Evolutionary conservation across 305 asterid species (phyloP), one percentile per base, ranked within the genome.

Genomic region (Salvia sclarea): DNA sequence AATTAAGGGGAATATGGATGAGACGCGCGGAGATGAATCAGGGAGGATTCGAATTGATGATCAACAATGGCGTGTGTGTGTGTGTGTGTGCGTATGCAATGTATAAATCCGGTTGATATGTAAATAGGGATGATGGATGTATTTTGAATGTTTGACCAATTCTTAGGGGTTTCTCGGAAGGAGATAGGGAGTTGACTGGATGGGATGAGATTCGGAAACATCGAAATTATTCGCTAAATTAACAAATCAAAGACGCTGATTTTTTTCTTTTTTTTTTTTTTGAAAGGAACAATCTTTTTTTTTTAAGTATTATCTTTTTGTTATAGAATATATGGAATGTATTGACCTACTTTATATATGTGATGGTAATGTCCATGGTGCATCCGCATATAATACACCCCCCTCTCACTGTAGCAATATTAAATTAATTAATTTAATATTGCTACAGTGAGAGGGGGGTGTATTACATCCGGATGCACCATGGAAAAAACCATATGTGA

Each of bases 161-260:
- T 74, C 72, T 53, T 80, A 75, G 83, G 95, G 89, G 73, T 83
- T 82, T 75, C 82, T 43, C 35, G 79, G 85, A 80, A 83, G 75
- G 82, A 66, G 78, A 66, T 54, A 66, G 66, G 58, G 69, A 50
- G 81, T 80, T 76, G 84, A 80, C 81, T 58, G 75, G 75, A 44
- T 68, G 66, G 18, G 31, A 75, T 30, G 35, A 30, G 35, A 30
- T 30, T 30, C 0, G 5, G 35, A 30, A 30, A 30, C 35, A 4
- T 30, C 35, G 35, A 2, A 30, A 33, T 33, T 33, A 5, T 33
- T 33, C 38, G 38, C 38, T 33, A 33, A 33, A 33, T 33, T 33
- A 3, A 5, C 1, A 33, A 33, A 33, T 33, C 0, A 7, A 33
- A 33, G 53, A 45, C 21, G 18, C 1, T 2, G 7, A 9, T 7